Evolutionary conservation across 1,284 basidiomycete species (phyloP), one percentile per base, ranked within the genome.

Genomic region (Cutaneotrichosporon arboriforme): DNA sequence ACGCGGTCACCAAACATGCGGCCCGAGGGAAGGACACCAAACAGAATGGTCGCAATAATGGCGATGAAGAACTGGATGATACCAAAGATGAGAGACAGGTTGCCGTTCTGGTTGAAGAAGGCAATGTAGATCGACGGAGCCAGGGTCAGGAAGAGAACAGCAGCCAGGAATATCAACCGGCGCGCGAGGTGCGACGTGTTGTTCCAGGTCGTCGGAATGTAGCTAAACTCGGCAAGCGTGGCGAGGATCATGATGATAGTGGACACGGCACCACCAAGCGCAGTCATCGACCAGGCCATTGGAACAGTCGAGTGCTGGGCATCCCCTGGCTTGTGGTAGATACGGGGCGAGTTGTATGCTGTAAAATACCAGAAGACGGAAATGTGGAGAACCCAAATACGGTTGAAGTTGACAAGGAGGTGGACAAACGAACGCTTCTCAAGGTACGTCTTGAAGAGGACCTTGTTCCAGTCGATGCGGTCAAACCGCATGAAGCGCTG

Each of bases 171-270:
- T 41, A 90, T 63, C 17, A 94, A 78, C 5, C 92, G 85, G 47
- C 90, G 85, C 1, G 88, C 85, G 45, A 96, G 84, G 69, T 96
- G 91, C 5, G 90, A 91, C 13, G 91, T 89, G 77, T 94, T 96
- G 76, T 93, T 94, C 92, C 92, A 96, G 20, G 89, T 94, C 3
- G 90, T 89, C 1, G 92, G 92, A 69, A 97, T 92, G 77, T 94
- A 96, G 42, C 87, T 86, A 75, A 94, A 94, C 77, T 96, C 92
- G 58, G 85, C 85, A 46, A 94, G 78, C 4, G 92, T 96, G 40
- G 92, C 92, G 59, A 83, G 77, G 51, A 96, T 90, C 90, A 93
- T 94, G 77, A 96, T 94, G 53, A 88, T 66, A 0, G 90, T 87
- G 1, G 92, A 84, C 43, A 96, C 87, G 3, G 86, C 88, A 51